Conservation (phyloP, 345 rosid species). For the Laguncularia racemosa region DNA sequence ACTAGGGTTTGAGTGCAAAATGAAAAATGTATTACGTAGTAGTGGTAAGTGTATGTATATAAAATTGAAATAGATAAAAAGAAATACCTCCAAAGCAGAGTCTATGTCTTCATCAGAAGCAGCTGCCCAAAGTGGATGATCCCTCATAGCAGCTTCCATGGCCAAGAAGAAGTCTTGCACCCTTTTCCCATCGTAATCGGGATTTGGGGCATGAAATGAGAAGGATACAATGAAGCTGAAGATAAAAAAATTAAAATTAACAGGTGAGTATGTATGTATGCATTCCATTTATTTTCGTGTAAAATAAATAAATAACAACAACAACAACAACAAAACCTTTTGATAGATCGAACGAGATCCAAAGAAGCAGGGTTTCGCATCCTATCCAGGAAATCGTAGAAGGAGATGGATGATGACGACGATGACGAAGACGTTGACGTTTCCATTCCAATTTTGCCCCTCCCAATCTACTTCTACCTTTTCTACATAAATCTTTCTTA, state of each 20-base stretch:
- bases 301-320: slow-evolving; percentile 2
- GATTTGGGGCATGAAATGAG: slow-evolving; percentile 35
- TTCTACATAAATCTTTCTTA: not conserved
- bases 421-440: slow-evolving; percentile 4
- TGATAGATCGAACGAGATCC: slow-evolving; percentile 60
- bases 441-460: not conserved
- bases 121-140: slow-evolving; percentile 43
- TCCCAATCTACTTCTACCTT: no score
- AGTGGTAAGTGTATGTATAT: no score
- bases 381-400: slow-evolving; percentile 43
- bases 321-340: slow-evolving; percentile 32
- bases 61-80: no score
- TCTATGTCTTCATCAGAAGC: slow-evolving; percentile 39
- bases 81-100: slow-evolving; percentile 19
- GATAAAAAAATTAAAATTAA: not conserved
- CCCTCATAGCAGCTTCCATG: slow-evolving; percentile 45
- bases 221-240: slow-evolving; percentile 56
- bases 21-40: not conserved
- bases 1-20: not conserved
- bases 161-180: slow-evolving; percentile 39
- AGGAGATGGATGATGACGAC: slow-evolving; percentile 17
- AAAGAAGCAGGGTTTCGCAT: slow-evolving; percentile 54
- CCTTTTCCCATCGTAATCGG: slow-evolving; percentile 45
- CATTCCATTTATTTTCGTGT: no score
- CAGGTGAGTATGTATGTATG: not conserved